These are phyloP conservation scores for Agastache rugosa DNA, from an alignment of 257 asterid species.

Conservation along the genomic window DNA sequence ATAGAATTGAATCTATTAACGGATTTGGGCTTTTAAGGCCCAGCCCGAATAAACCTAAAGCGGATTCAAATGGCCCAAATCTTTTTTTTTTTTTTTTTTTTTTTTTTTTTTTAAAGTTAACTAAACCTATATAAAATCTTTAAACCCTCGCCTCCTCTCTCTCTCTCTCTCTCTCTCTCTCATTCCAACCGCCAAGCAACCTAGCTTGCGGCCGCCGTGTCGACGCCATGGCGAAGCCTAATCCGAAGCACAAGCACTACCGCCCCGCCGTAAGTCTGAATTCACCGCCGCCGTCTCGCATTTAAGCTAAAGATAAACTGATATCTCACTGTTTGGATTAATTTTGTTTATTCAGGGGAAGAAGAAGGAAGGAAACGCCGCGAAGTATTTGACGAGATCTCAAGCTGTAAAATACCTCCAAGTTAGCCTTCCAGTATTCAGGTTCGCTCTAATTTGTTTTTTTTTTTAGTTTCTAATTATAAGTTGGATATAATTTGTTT, in stretches of 20 bases:
- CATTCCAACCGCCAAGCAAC: conserved; percentile 8
- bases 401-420: conserved; percentile 88
- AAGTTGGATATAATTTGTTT: neutral
- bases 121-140: neutral
- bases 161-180: neutral
- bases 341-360: conserved; percentile 66
- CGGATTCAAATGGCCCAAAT: neutral
- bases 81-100: neutral
- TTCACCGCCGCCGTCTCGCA: neutral
- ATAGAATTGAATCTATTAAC: neutral
- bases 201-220: neutral
- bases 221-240: conserved; percentile 52
- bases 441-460: conserved; percentile 45
- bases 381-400: conserved; percentile 85
- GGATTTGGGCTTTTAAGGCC: neutral
- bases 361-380: conserved; percentile 98
- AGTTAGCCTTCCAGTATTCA: conserved; percentile 85
- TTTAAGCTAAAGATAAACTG: neutral
- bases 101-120: no score
- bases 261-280: conserved; percentile 56
- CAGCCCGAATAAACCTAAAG: conserved; percentile 8
- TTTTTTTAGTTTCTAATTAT: neutral
- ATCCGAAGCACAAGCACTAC: conserved; percentile 38
- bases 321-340: neutral
- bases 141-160: conserved; percentile 34